A percentile compares a stretch with the other conserved stretches of the same genome.
Evolutionary conservation across 176 grass and related monocot species (phyloP).

Genomic region (Aegilops umbellulata): DNA sequence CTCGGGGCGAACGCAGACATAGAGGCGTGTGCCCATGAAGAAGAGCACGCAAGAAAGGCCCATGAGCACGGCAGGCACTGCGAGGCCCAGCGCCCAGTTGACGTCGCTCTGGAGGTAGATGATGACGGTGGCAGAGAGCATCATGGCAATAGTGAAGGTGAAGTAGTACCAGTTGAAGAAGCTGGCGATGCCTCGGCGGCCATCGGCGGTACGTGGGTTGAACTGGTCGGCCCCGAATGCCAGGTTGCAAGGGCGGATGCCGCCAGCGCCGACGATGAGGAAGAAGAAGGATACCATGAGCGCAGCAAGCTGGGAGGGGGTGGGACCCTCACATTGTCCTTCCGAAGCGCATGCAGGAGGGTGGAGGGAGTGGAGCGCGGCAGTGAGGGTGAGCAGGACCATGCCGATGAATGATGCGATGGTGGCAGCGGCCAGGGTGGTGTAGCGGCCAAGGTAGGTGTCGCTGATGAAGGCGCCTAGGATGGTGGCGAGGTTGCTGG

Average conservation of each 20-base stretch:
- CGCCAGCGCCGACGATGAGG: constrained; percentile 52
- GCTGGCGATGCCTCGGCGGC: too few species aligned
- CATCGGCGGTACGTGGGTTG: neutral
- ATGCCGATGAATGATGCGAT: constrained; percentile 62
- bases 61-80: too few species aligned
- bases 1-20: neutral
- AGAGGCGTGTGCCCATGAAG: constrained; percentile 52
- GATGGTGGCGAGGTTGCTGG: constrained; percentile 51
- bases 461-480: constrained; percentile 24
- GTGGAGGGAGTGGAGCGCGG: constrained; percentile 40
- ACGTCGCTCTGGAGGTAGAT: constrained; percentile 76
- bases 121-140: constrained; percentile 62
- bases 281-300: constrained; percentile 43
- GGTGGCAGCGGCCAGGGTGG: constrained; percentile 47
- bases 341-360: neutral
- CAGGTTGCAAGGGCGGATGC: constrained; percentile 75
- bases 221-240: constrained; percentile 93
- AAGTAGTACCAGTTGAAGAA: constrained; percentile 94
- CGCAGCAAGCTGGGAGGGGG: constrained; percentile 36
- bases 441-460: constrained; percentile 67
- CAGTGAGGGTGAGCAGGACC: constrained; percentile 73
- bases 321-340: neutral
- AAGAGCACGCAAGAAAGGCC: too few species aligned
- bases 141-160: constrained; percentile 56
- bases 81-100: constrained; percentile 52